These are phyloP conservation scores for Coemansia sp. DNA, from an alignment of 192 early-diverging fungal species.

Conservation along the genomic window DNA sequence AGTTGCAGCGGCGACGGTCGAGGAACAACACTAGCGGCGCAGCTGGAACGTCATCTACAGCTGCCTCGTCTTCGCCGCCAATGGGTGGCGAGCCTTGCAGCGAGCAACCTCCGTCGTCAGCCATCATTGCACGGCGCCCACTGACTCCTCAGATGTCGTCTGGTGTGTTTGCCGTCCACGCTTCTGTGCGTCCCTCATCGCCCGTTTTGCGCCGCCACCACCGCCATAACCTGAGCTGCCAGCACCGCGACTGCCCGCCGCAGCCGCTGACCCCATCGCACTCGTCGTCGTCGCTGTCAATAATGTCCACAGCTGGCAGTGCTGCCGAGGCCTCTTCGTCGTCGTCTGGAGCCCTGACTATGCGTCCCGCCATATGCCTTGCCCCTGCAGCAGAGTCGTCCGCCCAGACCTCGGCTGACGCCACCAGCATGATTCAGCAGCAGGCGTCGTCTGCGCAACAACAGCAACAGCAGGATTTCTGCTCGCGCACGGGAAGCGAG, in stretches of 20 bases:
- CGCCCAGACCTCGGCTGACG: not conserved
- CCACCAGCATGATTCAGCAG: slow-evolving; percentile 6
- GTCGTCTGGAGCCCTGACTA: slow-evolving; percentile 4
- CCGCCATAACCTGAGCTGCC: slow-evolving; percentile 32
- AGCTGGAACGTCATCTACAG: slow-evolving; percentile 2
- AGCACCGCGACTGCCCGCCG: slow-evolving; percentile 28
- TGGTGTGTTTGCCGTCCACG: slow-evolving; percentile 15
- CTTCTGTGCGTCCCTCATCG: slow-evolving; percentile 14
- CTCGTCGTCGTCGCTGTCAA: slow-evolving; percentile 32
- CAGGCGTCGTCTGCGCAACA: slow-evolving; percentile 7
- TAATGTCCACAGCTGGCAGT: slow-evolving; percentile 5
- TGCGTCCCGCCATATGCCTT: not conserved
- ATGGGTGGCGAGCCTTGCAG: slow-evolving; percentile 8
- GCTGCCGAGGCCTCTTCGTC: slow-evolving; percentile 1
- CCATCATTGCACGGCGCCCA: slow-evolving; percentile 32
- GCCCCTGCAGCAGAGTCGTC: slow-evolving; percentile 4
- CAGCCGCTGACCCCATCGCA: slow-evolving; percentile 47
- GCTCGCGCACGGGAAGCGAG: slow-evolving; percentile 43
- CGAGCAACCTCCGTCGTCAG: slow-evolving; percentile 13
- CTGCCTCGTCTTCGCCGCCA: slow-evolving; percentile 17
- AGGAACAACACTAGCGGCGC: slow-evolving; percentile 32
- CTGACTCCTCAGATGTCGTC: slow-evolving; percentile 44
- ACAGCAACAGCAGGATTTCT: slow-evolving; percentile 33
- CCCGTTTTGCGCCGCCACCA: slow-evolving; percentile 31
- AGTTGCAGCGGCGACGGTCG: slow-evolving; percentile 27